Evolutionary conservation across 768 basidiomycete species (phyloP), one percentile per base, ranked within the genome.

Genomic region (Lactarius evosmus): DNA sequence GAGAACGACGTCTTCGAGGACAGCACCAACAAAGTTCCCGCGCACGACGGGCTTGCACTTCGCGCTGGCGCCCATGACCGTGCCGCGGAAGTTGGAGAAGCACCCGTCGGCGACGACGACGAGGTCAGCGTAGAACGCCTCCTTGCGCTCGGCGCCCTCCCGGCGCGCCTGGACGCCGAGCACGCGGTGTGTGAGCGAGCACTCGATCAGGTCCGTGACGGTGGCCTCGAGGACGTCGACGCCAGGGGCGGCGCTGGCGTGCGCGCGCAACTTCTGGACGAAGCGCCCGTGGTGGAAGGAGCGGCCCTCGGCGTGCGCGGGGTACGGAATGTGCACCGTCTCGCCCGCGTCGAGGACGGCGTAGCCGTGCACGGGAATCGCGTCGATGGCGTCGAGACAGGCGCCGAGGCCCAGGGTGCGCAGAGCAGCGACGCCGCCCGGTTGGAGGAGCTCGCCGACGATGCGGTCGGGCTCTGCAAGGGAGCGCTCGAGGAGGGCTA

Each of bases 201-300:
- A 83, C 72, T 88, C 84, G 36, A 94, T 77, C 69, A 95, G 80
- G 53, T 87, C 86, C 40, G 86, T 86, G 36, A 86, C 93, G 0
- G 89, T 93, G 52, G 88, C 93, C 74, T 98, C 94, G 22, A 95
- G 79, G 46, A 95, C 78, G 54, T 92, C 87, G 8, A 95, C 91
- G 12, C 86, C 83, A 9, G 73, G 73, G 9, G 87, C 87, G 33
- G 71, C 74, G 59, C 70, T 78, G 38, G 89, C 92, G 44, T 85
- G 84, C 50, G 79, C 81, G 56, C 97, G 80, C 53, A 99, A 76
- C 27, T 82, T 79, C 81, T 88, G 86, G 67, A 99, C 84, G 69
- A 99, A 93, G 62, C 85, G 80, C 4, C 97, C 97, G 73, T 98
- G 96, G 76, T 98, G 96, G 74, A 99, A 98, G 61, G 87, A 86